A percentile compares a stretch with the other conserved stretches of the same genome.
Evolutionary conservation across 192 early-diverging fungal genomes (phyloP).

Genomic region (Podochytrium sp.): DNA sequence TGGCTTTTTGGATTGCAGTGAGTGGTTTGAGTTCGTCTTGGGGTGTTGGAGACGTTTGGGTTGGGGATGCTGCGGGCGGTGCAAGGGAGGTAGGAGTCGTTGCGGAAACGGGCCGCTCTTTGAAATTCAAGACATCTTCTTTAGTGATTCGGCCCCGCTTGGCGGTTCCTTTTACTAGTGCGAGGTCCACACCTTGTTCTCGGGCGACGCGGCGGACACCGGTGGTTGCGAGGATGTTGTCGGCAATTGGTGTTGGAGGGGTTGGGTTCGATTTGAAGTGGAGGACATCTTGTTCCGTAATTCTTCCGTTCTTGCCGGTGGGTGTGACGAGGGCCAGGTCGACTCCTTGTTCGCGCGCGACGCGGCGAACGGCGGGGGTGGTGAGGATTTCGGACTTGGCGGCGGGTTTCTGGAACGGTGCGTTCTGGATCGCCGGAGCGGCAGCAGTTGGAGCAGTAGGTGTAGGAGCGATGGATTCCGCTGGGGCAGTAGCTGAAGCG

Average conservation of each 20-base stretch:
- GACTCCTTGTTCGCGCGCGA: slow-evolving; percentile 67
- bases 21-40: slow-evolving; percentile 70
- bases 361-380: slow-evolving; percentile 60
- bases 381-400: slow-evolving; percentile 54
- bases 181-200: slow-evolving; percentile 79
- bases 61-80: neutral
- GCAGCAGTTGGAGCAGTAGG: neutral
- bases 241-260: neutral
- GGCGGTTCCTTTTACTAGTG: slow-evolving; percentile 75
- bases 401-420: neutral
- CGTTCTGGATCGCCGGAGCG: neutral
- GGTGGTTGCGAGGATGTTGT: slow-evolving; percentile 74
- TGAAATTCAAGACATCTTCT: slow-evolving; percentile 79
- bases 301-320: slow-evolving; percentile 16
- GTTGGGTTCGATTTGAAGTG: slow-evolving; percentile 39
- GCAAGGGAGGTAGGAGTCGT: neutral
- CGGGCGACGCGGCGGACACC: slow-evolving; percentile 86
- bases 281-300: slow-evolving; percentile 90
- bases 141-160: slow-evolving; percentile 88
- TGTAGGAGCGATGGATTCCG: neutral
- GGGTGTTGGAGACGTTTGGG: slow-evolving; percentile 33
- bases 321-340: neutral
- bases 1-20: slow-evolving; percentile 88
- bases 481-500: slow-evolving; percentile 12
- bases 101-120: neutral